Conservation (phyloP, 2,329 filamentous ascomycete genomes). For the Fusarium chaquense region DNA sequence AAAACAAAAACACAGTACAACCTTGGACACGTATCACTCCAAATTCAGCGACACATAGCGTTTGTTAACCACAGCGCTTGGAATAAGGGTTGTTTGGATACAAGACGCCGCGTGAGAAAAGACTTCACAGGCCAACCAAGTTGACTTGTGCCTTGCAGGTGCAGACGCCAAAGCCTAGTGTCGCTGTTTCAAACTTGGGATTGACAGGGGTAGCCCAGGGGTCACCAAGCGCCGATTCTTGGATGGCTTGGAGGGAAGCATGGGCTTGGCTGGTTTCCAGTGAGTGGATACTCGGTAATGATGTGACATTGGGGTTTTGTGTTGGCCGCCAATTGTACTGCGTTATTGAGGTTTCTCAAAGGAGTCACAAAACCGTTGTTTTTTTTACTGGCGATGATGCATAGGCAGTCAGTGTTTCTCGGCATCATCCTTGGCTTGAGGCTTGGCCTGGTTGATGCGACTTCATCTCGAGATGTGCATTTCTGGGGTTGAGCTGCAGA, state of each 20-base stretch:
- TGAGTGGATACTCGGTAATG: conserved; percentile 34
- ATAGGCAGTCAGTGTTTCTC: conserved; percentile 14
- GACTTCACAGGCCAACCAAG: conserved; percentile 35
- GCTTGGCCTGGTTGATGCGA: conserved; percentile 5
- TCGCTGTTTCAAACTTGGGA: conserved; percentile 38
- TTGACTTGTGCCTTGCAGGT: conserved; percentile 30
- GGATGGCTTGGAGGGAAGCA: conserved; percentile 5
- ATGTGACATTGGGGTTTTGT: conserved; percentile 32
- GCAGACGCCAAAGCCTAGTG: conserved; percentile 38
- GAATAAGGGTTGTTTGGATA: conserved; percentile 27
- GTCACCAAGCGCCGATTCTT: conserved; percentile 38
- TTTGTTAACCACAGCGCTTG: conserved; percentile 30
- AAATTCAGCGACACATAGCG: conserved; percentile 16
- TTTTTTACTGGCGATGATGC: conserved; percentile 17
- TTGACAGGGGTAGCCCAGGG: conserved; percentile 34
- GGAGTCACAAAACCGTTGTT: conserved; percentile 22
- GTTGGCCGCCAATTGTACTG: conserved; percentile 31
- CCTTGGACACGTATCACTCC: conserved; percentile 10
- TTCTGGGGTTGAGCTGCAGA: conserved; percentile 24
- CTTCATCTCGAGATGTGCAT: conserved; percentile 11
- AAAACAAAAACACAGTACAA: conserved; percentile 1
- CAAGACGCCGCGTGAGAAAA: conserved; percentile 20
- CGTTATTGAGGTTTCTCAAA: conserved; percentile 13
- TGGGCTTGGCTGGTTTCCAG: conserved; percentile 40
- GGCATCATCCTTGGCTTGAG: conserved; percentile 4